These are phyloP conservation scores for Boletales sp. DNA, from an alignment of 768 basidiomycete species.

Conservation along the genomic window DNA sequence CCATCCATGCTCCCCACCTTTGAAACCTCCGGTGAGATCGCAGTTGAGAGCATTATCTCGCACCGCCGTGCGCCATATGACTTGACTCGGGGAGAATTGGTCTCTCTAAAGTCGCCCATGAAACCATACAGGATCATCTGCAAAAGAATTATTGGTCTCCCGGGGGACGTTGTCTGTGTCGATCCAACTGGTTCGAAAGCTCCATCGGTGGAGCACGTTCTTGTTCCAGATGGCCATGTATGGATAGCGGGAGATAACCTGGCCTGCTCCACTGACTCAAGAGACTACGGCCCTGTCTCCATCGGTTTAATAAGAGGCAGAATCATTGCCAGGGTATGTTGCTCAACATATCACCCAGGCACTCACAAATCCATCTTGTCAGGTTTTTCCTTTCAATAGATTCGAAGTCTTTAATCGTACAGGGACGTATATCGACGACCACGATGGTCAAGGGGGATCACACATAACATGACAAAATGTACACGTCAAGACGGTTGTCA, in stretches of 20 bases:
- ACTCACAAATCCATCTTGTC: slow-evolving; percentile 3
- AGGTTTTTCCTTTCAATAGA: slow-evolving; percentile 30
- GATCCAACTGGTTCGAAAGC: slow-evolving; percentile 73
- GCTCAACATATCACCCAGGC: neutral
- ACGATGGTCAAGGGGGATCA: neutral
- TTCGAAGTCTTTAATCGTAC: slow-evolving; percentile 24
- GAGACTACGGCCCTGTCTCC: slow-evolving; percentile 90
- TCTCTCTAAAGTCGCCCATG: slow-evolving; percentile 68
- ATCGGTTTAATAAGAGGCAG: slow-evolving; percentile 71
- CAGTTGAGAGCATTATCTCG: slow-evolving; percentile 61
- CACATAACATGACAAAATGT: neutral
- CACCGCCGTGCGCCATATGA: slow-evolving; percentile 45
- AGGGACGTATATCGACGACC: slow-evolving; percentile 20
- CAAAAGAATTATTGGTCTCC: slow-evolving; percentile 87
- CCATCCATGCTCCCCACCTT: slow-evolving; percentile 84
- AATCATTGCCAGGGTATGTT: slow-evolving; percentile 59
- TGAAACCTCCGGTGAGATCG: slow-evolving; percentile 52
- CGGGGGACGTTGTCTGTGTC: slow-evolving; percentile 85
- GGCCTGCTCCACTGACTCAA: slow-evolving; percentile 78
- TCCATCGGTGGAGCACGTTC: slow-evolving; percentile 67
- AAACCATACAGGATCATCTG: slow-evolving; percentile 67
- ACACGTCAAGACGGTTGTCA: neutral
- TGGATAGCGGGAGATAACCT: slow-evolving; percentile 94
- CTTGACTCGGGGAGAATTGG: slow-evolving; percentile 71
- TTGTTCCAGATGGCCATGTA: slow-evolving; percentile 80